Percentiles rank a stretch among this genome's conserved stretches.
Evolutionary conservation across 2,329 filamentous ascomycete genomes (phyloP).

Genomic region (Aspergillus aculeatinus): DNA sequence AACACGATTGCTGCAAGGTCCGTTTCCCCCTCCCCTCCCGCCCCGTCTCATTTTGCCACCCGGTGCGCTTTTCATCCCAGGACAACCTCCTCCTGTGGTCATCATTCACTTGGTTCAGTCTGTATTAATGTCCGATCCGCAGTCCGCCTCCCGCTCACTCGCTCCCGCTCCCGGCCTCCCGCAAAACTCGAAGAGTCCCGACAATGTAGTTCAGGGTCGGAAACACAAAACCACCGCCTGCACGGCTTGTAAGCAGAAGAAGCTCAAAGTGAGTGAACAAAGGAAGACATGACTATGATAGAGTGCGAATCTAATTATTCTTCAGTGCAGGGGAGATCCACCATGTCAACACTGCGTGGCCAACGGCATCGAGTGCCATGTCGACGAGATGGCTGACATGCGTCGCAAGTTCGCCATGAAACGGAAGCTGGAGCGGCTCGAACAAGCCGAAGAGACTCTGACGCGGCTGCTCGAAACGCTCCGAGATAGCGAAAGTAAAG

Average conservation of each 20-base stretch:
- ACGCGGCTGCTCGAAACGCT: slow-evolving; percentile 21
- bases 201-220: slow-evolving; percentile 15
- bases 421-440: slow-evolving; percentile 23
- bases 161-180: slow-evolving; percentile 16
- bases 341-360: slow-evolving; percentile 30
- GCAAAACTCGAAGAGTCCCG: slow-evolving; percentile 7
- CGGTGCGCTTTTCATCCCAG: background rate
- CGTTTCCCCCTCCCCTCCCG: background rate
- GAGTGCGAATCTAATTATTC: background rate
- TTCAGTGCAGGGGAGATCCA: slow-evolving; percentile 28
- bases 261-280: slow-evolving; percentile 20
- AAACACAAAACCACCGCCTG: slow-evolving; percentile 29
- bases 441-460: slow-evolving; percentile 19
- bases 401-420: slow-evolving; percentile 28
- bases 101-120: background rate
- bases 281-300: background rate
- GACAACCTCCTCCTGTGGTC: background rate
- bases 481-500: slow-evolving; percentile 19
- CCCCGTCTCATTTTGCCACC: background rate
- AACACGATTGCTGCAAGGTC: background rate
- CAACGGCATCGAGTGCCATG: slow-evolving; percentile 26
- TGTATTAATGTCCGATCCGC: slow-evolving; percentile 21
- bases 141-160: slow-evolving; percentile 16
- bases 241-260: slow-evolving; percentile 24
- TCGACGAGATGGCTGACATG: slow-evolving; percentile 30